These are phyloP conservation scores for Venturiaceae sp. DNA, from an alignment of 2,329 filamentous ascomycete genomes.

Conservation along the genomic window DNA sequence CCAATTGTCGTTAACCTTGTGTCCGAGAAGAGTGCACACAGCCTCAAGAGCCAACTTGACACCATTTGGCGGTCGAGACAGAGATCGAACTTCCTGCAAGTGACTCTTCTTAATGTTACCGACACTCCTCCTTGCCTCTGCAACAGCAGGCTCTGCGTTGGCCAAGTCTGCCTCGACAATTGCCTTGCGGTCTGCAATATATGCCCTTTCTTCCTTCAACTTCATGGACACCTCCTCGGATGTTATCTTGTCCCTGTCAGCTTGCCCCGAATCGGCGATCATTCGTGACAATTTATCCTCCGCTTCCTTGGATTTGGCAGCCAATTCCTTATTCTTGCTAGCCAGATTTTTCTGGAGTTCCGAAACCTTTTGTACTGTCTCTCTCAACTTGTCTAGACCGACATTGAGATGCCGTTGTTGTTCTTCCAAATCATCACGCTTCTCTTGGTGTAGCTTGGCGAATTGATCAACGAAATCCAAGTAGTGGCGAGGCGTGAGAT, in stretches of 20 bases:
- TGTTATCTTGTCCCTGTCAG: conserved; percentile 79
- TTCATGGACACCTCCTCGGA: conserved; percentile 83
- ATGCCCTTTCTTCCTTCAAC: conserved; percentile 79
- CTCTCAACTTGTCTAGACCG: conserved; percentile 90
- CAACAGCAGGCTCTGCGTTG: conserved; percentile 83
- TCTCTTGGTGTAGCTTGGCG: conserved; percentile 94
- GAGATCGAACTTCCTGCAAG: conserved; percentile 92
- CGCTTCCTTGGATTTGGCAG: conserved; percentile 88
- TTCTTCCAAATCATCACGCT: conserved; percentile 95
- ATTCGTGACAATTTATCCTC: conserved; percentile 97
- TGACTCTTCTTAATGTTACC: conserved; percentile 98
- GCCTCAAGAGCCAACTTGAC: conserved; percentile 89
- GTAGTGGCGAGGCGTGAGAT: conserved; percentile 92
- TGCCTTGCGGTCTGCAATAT: conserved; percentile 73
- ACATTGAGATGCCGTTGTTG: conserved; percentile 98
- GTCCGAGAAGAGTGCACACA: conserved; percentile 89
- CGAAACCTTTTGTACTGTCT: conserved; percentile 94
- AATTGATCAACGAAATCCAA: conserved; percentile 97
- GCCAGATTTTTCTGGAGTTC: conserved; percentile 85
- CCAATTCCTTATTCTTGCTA: conserved; percentile 87
- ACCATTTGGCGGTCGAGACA: conserved; percentile 84
- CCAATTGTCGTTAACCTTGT: conserved; percentile 72
- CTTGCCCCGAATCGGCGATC: conserved; percentile 91
- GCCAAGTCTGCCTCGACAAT: conserved; percentile 83
- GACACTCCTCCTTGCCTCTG: conserved; percentile 90